Evolutionary conservation across 164 flowering plant species (phyloP), one percentile per base, ranked within the genome.

Genomic region (Warburgia ugandensis): DNA sequence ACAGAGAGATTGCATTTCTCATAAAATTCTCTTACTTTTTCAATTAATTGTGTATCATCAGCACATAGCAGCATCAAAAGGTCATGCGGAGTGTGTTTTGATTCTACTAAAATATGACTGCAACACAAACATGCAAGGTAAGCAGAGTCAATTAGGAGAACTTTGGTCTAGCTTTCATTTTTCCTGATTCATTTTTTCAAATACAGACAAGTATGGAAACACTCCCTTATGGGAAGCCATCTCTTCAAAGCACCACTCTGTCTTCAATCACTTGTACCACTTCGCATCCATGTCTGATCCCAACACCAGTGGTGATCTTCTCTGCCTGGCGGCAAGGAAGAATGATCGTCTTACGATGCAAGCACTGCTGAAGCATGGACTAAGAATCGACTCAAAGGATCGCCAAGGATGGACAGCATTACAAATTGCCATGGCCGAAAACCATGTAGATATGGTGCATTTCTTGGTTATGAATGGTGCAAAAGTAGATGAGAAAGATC

Each of bases 141-240:
- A 44, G 9, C 14, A 12, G 31, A 14, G 16, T 20, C 3, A 42
- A 5, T 12, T 17, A 3, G 8, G 19, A 22, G 13, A 3, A 1
- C 8, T 11, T 22, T 27, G 17, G 17, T 35, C 35, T 29, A 4
- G 8, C 26, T 22, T 20, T 19, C 17, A 22, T 29, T n/a, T 13
- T 29, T 16, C 51, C 20, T 11, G 12, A 27, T 16, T 35, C 14
- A 31, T n/a, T 45, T 23, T 8, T 12, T 12, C n/a, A 14, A 45
- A 60, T 32, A 44, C 79, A 90, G 95, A 90, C 50, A 28, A 60
- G 25, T 67, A 79, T 50, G 95, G 94, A 9, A 70, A 86, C 71
- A 84, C 84, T 31, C 81, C 97, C 16, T 19, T 82, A 54, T 90
- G 95, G 97, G 78, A 78, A 29, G 84, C 95, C 13, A 73, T 90